Evolutionary conservation across 306 rosid species (phyloP).

Genomic region (Cercis canadensis): DNA sequence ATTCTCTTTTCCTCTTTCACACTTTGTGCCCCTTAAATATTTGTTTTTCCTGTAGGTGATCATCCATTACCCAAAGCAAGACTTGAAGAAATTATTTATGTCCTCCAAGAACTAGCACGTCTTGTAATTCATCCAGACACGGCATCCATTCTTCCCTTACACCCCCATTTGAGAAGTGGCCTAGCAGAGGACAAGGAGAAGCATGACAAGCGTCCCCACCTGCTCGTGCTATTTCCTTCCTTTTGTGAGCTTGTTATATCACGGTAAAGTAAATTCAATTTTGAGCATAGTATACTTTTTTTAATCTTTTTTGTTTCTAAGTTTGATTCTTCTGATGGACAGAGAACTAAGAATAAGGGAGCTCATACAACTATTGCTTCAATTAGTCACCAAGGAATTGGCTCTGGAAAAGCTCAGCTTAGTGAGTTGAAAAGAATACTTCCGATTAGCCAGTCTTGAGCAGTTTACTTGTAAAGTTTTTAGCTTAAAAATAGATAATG

Average conservation of each 20-base stretch:
- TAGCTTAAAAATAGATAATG: neutral
- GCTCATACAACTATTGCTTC: slow-evolving; percentile 68
- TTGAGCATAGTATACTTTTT: neutral
- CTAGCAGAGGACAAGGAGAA: slow-evolving; percentile 48
- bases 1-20: slow-evolving; percentile 39
- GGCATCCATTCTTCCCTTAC: slow-evolving; percentile 68
- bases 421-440: slow-evolving; percentile 48
- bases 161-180: slow-evolving; percentile 58
- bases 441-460: slow-evolving; percentile 35
- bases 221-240: slow-evolving; percentile 84
- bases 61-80: slow-evolving; percentile 80
- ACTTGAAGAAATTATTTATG: slow-evolving; percentile 75
- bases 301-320: slow-evolving; percentile 8
- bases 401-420: slow-evolving; percentile 63
- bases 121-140: slow-evolving; percentile 73
- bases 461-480: slow-evolving; percentile 9
- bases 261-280: slow-evolving; percentile 58
- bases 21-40: slow-evolving; percentile 31
- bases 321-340: slow-evolving; percentile 46
- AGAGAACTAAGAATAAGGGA: slow-evolving; percentile 77
- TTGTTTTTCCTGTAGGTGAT: slow-evolving; percentile 62
- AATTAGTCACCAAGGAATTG: slow-evolving; percentile 67
- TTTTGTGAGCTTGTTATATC: slow-evolving; percentile 84
- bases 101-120: slow-evolving; percentile 75
- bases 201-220: slow-evolving; percentile 61